A percentile compares a stretch with the other conserved stretches of the same genome.
These are phyloP conservation scores for Microdochium paspali DNA, from an alignment of 2,329 filamentous ascomycete genomes.

Conservation along the genomic window DNA sequence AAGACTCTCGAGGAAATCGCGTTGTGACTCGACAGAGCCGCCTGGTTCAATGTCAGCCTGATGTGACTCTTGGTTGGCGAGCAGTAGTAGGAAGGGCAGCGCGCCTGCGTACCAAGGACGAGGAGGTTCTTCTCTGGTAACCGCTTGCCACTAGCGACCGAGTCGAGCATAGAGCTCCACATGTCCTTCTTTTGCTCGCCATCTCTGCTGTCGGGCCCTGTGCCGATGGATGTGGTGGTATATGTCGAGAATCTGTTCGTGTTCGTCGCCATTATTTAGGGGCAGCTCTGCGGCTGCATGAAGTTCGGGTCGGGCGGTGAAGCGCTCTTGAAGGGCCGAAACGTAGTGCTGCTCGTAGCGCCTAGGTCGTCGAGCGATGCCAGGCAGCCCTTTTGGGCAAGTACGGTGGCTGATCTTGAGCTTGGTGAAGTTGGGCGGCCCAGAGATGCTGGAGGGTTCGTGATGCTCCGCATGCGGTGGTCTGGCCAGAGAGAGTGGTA, in stretches of 20 bases:
- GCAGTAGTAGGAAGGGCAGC: neutral
- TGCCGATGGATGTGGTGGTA: constrained; percentile 39
- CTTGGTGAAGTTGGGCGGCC: neutral
- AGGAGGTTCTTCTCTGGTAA: constrained; percentile 87
- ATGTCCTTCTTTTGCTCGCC: constrained; percentile 77
- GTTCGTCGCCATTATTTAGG: constrained; percentile 36
- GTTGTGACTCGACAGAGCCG: constrained; percentile 72
- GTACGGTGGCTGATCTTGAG: too few species aligned
- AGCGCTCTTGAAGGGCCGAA: too few species aligned
- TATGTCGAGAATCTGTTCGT: constrained; percentile 49
- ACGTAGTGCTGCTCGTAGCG: neutral
- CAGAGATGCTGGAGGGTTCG: neutral
- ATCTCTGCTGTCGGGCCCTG: constrained; percentile 45
- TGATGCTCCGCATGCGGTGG: neutral
- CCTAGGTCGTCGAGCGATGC: too few species aligned
- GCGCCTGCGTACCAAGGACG: constrained; percentile 55
- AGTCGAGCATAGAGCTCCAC: constrained; percentile 90
- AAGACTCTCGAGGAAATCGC: constrained; percentile 67
- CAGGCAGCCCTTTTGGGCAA: too few species aligned
- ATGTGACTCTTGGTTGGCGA: too few species aligned
- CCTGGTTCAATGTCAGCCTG: constrained; percentile 41
- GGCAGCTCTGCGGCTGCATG: neutral
- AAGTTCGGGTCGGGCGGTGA: neutral
- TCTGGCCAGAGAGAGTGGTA: neutral
- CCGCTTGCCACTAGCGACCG: constrained; percentile 80